Conservation (phyloP, 2,329 filamentous ascomycete species). For the Colletotrichum sp. region DNA sequence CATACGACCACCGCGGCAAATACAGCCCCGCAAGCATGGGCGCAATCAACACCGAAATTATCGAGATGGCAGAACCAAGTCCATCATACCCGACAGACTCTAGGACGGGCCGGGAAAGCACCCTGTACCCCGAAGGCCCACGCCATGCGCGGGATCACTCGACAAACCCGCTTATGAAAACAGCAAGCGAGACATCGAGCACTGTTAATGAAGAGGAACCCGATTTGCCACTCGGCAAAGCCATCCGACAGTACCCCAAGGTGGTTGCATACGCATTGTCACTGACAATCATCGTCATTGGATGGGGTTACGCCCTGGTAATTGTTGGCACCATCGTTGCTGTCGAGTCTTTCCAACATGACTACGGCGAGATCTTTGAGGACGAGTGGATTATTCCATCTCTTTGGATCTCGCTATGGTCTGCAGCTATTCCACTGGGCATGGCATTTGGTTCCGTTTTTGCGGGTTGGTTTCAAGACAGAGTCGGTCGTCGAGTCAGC, state of each 20-base stretch:
- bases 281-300: slow-evolving; percentile 29
- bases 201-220: not conserved
- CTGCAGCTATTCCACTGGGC: slow-evolving; percentile 25
- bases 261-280: slow-evolving; percentile 28
- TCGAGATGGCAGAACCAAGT: not conserved
- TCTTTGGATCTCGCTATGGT: slow-evolving; percentile 31
- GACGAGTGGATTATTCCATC: slow-evolving; percentile 27
- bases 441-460: slow-evolving; percentile 27
- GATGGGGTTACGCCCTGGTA: slow-evolving; percentile 33
- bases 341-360: slow-evolving; percentile 30
- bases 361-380: slow-evolving; percentile 28
- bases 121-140: not conserved
- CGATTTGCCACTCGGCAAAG: slow-evolving; percentile 27
- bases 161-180: not conserved
- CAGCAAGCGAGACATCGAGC: not conserved
- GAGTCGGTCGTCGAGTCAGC: slow-evolving; percentile 27
- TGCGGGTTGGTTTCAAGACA: slow-evolving; percentile 31
- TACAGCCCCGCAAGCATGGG: not conserved
- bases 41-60: not conserved
- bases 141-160: not conserved
- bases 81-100: not conserved
- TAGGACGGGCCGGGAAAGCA: not conserved
- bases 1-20: not conserved
- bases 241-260: slow-evolving; percentile 29
- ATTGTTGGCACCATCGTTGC: slow-evolving; percentile 30